A percentile compares a stretch with the other conserved stretches of the same genome.
Evolutionary conservation across 2,329 filamentous ascomycete species (phyloP).

Genomic region (Microdochium trichocladiopsis): DNA sequence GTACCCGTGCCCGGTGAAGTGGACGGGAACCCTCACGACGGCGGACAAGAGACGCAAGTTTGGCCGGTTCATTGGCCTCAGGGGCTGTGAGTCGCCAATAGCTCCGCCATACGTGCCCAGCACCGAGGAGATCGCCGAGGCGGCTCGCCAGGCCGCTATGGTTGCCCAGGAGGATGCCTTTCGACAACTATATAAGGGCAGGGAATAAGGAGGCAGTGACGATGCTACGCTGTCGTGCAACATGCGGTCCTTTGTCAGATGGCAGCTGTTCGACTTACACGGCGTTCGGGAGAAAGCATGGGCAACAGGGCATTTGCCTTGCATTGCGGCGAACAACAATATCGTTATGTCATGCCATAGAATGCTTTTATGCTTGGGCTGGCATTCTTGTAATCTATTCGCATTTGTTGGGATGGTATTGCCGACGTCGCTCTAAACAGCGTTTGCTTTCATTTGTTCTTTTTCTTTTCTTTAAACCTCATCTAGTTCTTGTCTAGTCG

Average conservation of each 20-base stretch:
- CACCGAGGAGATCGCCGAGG: background rate
- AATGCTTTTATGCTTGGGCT: background rate
- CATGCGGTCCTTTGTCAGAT: too few species aligned
- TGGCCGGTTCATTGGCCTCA: slow-evolving; percentile 66
- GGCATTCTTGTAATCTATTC: background rate
- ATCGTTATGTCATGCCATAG: too few species aligned
- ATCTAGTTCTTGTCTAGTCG: slow-evolving; percentile 75
- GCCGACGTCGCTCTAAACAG: background rate
- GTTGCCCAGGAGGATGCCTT: background rate
- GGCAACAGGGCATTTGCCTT: too few species aligned
- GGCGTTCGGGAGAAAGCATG: too few species aligned
- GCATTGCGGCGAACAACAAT: too few species aligned
- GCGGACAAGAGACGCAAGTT: slow-evolving; percentile 67
- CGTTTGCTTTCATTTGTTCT: background rate
- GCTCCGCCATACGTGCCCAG: slow-evolving; percentile 20
- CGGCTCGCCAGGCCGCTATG: background rate
- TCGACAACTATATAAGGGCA: background rate
- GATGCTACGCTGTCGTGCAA: background rate
- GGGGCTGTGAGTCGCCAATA: slow-evolving; percentile 47
- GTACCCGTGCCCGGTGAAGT: slow-evolving; percentile 65
- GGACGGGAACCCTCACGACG: slow-evolving; percentile 44
- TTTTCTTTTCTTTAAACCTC: slow-evolving; percentile 3
- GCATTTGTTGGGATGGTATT: background rate
- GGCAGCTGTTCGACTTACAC: too few species aligned
- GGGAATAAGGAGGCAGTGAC: too few species aligned